Evolutionary conservation across 2,329 filamentous ascomycete genomes (phyloP), one percentile per base, ranked within the genome.

Genomic region (Colletotrichum sp.): DNA sequence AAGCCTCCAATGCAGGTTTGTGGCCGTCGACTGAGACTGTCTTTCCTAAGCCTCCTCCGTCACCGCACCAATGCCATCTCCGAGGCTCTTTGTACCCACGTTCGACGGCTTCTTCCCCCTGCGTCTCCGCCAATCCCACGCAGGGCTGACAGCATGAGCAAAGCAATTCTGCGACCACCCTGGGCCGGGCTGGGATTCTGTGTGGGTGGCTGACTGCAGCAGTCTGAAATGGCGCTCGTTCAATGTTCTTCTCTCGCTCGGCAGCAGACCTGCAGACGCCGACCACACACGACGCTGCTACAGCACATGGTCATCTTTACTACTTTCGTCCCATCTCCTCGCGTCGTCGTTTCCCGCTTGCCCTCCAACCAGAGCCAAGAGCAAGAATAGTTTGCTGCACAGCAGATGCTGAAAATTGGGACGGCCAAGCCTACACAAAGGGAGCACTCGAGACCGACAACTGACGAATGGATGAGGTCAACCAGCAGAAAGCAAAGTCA

Each of bases 81-180:
- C 61, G 52, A 67, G 52, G 68, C 67, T 67, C 61, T 34, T 26
- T 21, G 59, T 28, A 21, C 34, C 59, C 59, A 57, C 48, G 73
- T 36, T 61, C 9, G 63, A 26, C 30, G 34, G 30, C 30, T 39
- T 21, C n/a, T 28, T 52, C 39, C 70, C 70, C 74, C 64, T 74
- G 74, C 70, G 21, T 65, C 48, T 69, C 74, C 26, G 43, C 64
- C 64, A 65, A 69, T 76, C 34, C 70, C 43, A 69, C 64, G 74
- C 74, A 69, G 72, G 74, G 74, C 74, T 73, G 70, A 73, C 57
- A 43, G 64, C 73, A 73, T 64, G 69, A 65, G 73, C 16, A 43
- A 21, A 57, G 66, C 66, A 16, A 32, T 74, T 70, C 43, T 57
- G 68, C 43, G 32, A 57, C 60, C 71, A 32, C 30, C 43, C 43